These are phyloP conservation scores for Xerocomus minutiporus DNA, from an alignment of 1,284 basidiomycete genomes.

Conservation along the genomic window DNA sequence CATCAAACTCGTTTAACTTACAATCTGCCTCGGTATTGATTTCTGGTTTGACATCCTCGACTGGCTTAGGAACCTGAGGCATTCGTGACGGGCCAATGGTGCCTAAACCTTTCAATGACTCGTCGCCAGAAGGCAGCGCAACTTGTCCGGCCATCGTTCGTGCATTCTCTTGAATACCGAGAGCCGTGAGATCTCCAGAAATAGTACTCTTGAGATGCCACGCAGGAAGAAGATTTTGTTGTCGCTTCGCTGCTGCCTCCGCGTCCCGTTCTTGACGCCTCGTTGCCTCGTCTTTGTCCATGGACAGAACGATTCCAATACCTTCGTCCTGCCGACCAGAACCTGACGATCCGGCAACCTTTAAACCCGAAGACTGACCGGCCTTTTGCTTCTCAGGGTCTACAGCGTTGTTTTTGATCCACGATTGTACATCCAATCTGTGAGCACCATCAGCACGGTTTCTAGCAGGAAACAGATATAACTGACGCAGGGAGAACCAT, in stretches of 20 bases:
- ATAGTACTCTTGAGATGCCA: slow-evolving; percentile 97
- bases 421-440: slow-evolving; percentile 78
- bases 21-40: slow-evolving; percentile 59
- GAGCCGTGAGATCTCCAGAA: slow-evolving; percentile 83
- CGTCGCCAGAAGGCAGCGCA: slow-evolving; percentile 53
- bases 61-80: slow-evolving; percentile 27
- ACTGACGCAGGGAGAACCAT: slow-evolving; percentile 77
- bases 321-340: slow-evolving; percentile 63
- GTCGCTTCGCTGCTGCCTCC: slow-evolving; percentile 71
- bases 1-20: slow-evolving; percentile 34
- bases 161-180: slow-evolving; percentile 70
- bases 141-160: slow-evolving; percentile 38
- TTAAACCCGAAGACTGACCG: slow-evolving; percentile 51
- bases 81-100: slow-evolving; percentile 41
- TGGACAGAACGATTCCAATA: slow-evolving; percentile 74
- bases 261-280: slow-evolving; percentile 62
- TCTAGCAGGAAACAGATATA: neutral
- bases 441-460: slow-evolving; percentile 1
- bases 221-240: slow-evolving; percentile 86
- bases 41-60: slow-evolving; percentile 51
- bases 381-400: slow-evolving; percentile 57
- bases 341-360: slow-evolving; percentile 66
- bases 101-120: slow-evolving; percentile 62
- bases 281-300: slow-evolving; percentile 76
- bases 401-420: slow-evolving; percentile 66